phyloP scores from a whole-genome alignment of 352 stramenopile genomes.

The Aphanomyces stellatus region DNA sequence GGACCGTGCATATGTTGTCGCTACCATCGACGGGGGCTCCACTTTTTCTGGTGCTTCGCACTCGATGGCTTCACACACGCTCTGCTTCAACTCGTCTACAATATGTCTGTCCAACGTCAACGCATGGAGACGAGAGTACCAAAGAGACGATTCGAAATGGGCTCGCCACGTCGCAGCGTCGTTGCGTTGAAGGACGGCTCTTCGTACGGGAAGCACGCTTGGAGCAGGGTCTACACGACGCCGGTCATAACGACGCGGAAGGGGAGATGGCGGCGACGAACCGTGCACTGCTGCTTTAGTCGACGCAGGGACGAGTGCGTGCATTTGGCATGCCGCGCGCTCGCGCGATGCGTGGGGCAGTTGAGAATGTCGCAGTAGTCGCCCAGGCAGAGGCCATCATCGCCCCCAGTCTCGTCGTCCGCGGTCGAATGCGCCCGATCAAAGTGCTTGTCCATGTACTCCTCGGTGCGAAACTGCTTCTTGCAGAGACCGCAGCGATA shows the following conservation, averaged over 20 bases:
- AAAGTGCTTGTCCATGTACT: conserved; percentile 10
- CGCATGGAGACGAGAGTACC: not conserved
- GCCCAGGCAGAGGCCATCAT: conserved; percentile 7
- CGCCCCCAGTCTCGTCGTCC: not conserved
- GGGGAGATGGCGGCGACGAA: not conserved
- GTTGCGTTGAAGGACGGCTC: conserved; percentile 11
- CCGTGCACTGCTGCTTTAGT: conserved; percentile 10
- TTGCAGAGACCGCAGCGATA: conserved; percentile 11
- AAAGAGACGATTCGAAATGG: not conserved
- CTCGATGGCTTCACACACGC: conserved; percentile 11
- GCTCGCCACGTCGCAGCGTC: conserved; percentile 8
- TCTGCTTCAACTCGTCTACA: not conserved
- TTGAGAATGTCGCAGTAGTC: conserved; percentile 18
- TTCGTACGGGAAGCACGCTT: conserved; percentile 17
- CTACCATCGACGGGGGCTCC: not conserved
- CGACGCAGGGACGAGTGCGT: conserved; percentile 1
- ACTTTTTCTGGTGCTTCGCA: conserved; percentile 2
- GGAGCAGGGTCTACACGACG: not conserved
- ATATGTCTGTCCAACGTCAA: no score
- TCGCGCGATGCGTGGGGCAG: conserved; percentile 1
- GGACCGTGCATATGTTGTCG: not conserved
- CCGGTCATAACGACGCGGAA: not conserved
- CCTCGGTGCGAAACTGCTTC: conserved; percentile 18
- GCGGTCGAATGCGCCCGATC: not conserved
- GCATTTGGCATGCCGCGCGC: conserved; percentile 11